Base-by-base conservation (phyloP, 2,329 filamentous ascomycete species). In the Penicillium sp. region DNA sequence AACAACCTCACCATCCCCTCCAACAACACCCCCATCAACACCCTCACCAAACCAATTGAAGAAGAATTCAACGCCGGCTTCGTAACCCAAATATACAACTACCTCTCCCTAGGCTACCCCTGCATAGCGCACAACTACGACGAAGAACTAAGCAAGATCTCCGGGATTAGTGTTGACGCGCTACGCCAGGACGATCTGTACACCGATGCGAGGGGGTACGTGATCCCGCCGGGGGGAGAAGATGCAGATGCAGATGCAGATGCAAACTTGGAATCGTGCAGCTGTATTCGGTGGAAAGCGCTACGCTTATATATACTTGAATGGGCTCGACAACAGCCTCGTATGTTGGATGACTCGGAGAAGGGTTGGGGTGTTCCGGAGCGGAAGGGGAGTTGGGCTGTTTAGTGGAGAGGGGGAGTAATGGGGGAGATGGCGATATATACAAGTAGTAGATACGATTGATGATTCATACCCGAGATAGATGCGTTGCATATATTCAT, bases 61-160 rank as follows among this genome's bases (percentile, higher is more conserved):
- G 71, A 75, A 28, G 92, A 96, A 72, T 96, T 94, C 66, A 81
- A 87, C 56, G 91, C 96, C 70, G 80, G 80, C 3, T 96, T 97
- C 70, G 86, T 97, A 52, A 96, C 92, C 0, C 93, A 97, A 73
- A 92, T 97, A 7, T 97, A 95, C 81, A 97, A 97, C 73, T 97
- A 97, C 73, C 81, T 97, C 14, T 96, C 91, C 0, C 82, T 97
- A 5, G 93, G 93, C 5, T 97, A 97, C 71, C 92, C 93, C 3
- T 87, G 90, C 29, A 86, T 92, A 66, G 93, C 92, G 10, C 85
- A 88, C 19, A 83, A 85, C 33, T 97, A 90, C 67, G 93, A 97
- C 68, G 83, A 87, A 10, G 93, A 97, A 77, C 80, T 97, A 18
- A 85, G 87, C 63, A 91, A 89, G 69, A 95, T 97, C 52, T 89